Evolutionary conservation across 805 yeast species (phyloP), one percentile per base, ranked within the genome.

Genomic region (Candida silvicultrix): DNA sequence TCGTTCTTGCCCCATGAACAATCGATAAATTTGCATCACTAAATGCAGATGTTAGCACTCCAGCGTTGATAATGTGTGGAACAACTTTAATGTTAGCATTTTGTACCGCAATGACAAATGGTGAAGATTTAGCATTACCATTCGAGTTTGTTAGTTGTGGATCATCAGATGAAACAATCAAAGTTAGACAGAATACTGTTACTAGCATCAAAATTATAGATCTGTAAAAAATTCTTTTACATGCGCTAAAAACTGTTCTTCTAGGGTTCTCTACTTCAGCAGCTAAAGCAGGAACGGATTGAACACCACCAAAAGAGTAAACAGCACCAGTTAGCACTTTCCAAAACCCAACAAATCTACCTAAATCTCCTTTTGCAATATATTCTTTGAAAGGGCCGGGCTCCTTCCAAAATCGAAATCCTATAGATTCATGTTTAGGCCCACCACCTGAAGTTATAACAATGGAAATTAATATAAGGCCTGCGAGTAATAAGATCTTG

Each of bases 401-500:
- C 39, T 54, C 40, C 31, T 42, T 51, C 71, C 70, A 68, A 48
- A 62, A 69, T 53, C 60, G 62, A 52, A 67, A 66, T 4, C 62
- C 60, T 66, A 49, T 71, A 62, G 53, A 63, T 45, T 58, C 42
- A 56, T 58, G 45, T 21, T 56, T 63, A 46, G 85, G 85, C 31
- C 77, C 83, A 47, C 85, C 85, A 44, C 85, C 85, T 54, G 78
- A 74, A 45, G 80, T 78, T 45, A 80, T 75, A 38, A 77, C 71
- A 56, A 76, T 65, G 44, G 80, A 75, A 36, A 73, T 63, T 29
- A 81, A 63, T 45, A 81, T 78, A 51, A 81, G 67, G 22, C 87
- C 86, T 20, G 77, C 59, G 55, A 85, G 73, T 16, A 84, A 73
- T 40, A 80, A 50, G 29, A 85, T 77, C 62, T 85, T 85, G 62